These are phyloP conservation scores for Xylaria telfairii DNA, from an alignment of 495 filamentous ascomycete species.

Conservation along the genomic window DNA sequence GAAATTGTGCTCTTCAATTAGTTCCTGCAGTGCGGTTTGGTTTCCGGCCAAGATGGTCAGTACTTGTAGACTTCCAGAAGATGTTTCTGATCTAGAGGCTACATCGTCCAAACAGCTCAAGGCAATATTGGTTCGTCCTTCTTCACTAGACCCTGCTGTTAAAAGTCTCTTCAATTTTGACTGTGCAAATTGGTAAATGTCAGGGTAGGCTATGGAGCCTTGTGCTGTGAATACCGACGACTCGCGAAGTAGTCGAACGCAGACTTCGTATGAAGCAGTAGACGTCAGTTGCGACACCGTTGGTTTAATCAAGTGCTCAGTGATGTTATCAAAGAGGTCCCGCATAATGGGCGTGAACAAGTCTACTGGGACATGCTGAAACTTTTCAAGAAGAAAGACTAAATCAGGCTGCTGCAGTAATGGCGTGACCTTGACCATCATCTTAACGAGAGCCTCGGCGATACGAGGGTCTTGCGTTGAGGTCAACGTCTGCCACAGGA, in stretches of 20 bases:
- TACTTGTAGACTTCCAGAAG: slow-evolving; percentile 73
- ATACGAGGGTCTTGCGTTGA: slow-evolving; percentile 85
- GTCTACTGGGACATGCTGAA: slow-evolving; percentile 71
- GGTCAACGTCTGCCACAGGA: slow-evolving; percentile 83
- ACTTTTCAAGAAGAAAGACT: slow-evolving; percentile 76
- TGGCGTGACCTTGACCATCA: slow-evolving; percentile 71
- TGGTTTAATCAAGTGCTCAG: slow-evolving; percentile 39
- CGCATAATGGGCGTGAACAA: slow-evolving; percentile 58
- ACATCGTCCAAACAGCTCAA: slow-evolving; percentile 55
- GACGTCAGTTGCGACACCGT: slow-evolving; percentile 17
- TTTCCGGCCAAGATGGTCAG: slow-evolving; percentile 59
- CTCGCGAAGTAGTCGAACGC: slow-evolving; percentile 72
- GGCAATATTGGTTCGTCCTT: slow-evolving; percentile 48
- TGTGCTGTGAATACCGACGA: slow-evolving; percentile 55
- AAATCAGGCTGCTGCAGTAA: slow-evolving; percentile 63
- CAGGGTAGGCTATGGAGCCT: slow-evolving; percentile 47
- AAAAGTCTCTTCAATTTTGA: slow-evolving; percentile 60
- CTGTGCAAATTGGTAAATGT: slow-evolving; percentile 65
- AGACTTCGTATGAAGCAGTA: slow-evolving; percentile 58
- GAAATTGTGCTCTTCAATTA: slow-evolving; percentile 53
- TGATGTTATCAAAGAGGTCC: slow-evolving; percentile 57
- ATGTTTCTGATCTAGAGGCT: slow-evolving; percentile 46
- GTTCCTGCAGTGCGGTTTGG: slow-evolving; percentile 40
- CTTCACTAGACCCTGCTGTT: slow-evolving; percentile 38
- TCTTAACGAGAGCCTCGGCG: slow-evolving; percentile 75